Conservation (phyloP, 805 yeast species). For the Candida dajiaensis region DNA sequence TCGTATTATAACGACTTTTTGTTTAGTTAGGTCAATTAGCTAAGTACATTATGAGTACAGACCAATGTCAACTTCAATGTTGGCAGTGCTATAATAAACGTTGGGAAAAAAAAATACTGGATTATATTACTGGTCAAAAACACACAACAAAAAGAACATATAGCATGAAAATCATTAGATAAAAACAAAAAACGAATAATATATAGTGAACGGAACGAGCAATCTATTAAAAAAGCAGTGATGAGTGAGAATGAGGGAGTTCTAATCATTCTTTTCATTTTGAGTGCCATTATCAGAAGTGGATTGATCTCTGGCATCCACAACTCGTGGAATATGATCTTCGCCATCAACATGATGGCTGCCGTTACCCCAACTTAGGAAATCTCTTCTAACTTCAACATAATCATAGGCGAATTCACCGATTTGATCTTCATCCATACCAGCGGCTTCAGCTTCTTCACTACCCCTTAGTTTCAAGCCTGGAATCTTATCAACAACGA, state of each 20-base stretch:
- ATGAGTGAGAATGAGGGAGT: neutral
- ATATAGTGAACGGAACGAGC: neutral
- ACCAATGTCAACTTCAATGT: too few relatives aligned
- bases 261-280: constrained; percentile 1
- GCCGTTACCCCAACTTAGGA: constrained; percentile 41
- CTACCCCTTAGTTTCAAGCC: constrained; percentile 74
- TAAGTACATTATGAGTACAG: too few relatives aligned
- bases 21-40: too few relatives aligned
- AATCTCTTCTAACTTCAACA: constrained; percentile 94
- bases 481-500: constrained; percentile 70
- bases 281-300: constrained; percentile 3
- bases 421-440: constrained; percentile 94
- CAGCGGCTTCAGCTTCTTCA: constrained; percentile 80
- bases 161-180: neutral
- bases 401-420: constrained; percentile 99
- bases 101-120: too few relatives aligned
- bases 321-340: constrained; percentile 10
- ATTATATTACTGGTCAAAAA: too few relatives aligned
- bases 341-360: neutral
- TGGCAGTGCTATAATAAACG: too few relatives aligned
- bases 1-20: too few relatives aligned
- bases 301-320: constrained; percentile 5
- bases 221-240: neutral
- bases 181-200: neutral
- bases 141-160: neutral